These are phyloP conservation scores for Trichoderma oligosporum DNA, from an alignment of 2,329 filamentous ascomycete species.

Conservation along the genomic window DNA sequence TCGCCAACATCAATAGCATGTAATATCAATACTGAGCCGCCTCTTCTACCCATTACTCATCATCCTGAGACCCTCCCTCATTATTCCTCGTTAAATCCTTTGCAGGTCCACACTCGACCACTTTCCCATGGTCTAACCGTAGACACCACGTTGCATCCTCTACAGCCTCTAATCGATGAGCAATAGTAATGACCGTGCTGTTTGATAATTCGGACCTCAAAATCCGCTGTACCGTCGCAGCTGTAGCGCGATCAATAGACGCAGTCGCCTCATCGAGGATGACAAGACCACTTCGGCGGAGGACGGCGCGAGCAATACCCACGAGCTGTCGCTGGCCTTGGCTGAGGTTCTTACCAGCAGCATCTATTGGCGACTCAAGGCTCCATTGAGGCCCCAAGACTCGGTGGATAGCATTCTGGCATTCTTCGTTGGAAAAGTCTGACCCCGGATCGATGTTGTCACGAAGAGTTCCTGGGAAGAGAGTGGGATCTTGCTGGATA, in stretches of 20 bases:
- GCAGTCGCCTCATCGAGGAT: slow-evolving; percentile 64
- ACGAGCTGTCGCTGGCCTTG: slow-evolving; percentile 62
- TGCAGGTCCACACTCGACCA: slow-evolving; percentile 47
- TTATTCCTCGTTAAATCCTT: slow-evolving; percentile 16
- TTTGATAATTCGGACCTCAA: slow-evolving; percentile 50
- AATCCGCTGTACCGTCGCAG: slow-evolving; percentile 54
- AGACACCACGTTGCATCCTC: slow-evolving; percentile 54
- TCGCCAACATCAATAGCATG: neutral
- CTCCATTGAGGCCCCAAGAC: slow-evolving; percentile 53
- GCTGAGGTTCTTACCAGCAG: slow-evolving; percentile 58
- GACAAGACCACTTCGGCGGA: slow-evolving; percentile 57
- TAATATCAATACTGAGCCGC: too few species aligned
- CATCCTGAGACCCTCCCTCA: neutral
- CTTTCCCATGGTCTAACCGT: slow-evolving; percentile 48
- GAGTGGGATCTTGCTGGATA: slow-evolving; percentile 60
- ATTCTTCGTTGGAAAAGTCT: slow-evolving; percentile 52
- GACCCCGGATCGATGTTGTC: slow-evolving; percentile 67
- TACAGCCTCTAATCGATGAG: slow-evolving; percentile 62
- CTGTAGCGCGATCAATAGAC: slow-evolving; percentile 58
- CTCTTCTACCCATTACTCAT: neutral
- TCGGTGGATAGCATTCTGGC: slow-evolving; percentile 50
- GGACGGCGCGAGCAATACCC: slow-evolving; percentile 56
- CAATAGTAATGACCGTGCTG: slow-evolving; percentile 63
- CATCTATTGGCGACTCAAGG: slow-evolving; percentile 51
- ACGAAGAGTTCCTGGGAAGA: slow-evolving; percentile 56